These are phyloP conservation scores for Phycomyces blakesleeanus DNA, from an alignment of 192 early-diverging fungal species.

Conservation along the genomic window DNA sequence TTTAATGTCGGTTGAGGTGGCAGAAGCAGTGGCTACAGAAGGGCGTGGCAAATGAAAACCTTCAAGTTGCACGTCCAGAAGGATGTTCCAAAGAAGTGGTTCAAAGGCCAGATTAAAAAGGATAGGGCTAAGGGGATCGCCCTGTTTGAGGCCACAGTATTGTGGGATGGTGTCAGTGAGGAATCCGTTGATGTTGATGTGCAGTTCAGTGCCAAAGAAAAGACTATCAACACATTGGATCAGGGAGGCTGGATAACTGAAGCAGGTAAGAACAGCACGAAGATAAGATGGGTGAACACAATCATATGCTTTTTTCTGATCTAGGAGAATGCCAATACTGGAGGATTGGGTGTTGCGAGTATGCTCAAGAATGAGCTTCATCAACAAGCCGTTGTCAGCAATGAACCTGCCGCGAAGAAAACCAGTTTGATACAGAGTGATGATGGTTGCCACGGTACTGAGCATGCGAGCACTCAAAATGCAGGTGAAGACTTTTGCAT, in stretches of 20 bases:
- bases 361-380: neutral
- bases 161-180: slow-evolving; percentile 4
- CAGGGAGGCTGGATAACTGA: slow-evolving; percentile 13
- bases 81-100: slow-evolving; percentile 11
- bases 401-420: neutral
- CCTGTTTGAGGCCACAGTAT: slow-evolving; percentile 24
- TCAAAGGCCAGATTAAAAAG: slow-evolving; percentile 29
- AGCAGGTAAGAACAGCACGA: slow-evolving; percentile 2
- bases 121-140: slow-evolving; percentile 29
- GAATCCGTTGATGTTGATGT: slow-evolving; percentile 25
- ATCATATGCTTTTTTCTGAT: slow-evolving; percentile 28
- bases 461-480: slow-evolving; percentile 3
- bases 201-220: slow-evolving; percentile 22
- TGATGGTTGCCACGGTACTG: neutral
- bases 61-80: neutral
- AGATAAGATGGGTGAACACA: slow-evolving; percentile 20
- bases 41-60: neutral
- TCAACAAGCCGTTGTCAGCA: slow-evolving; percentile 8
- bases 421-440: neutral
- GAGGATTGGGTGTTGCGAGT: neutral
- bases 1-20: neutral
- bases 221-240: neutral
- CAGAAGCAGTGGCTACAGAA: neutral
- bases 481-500: slow-evolving; percentile 16
- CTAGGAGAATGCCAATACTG: slow-evolving; percentile 7